Percentiles rank a stretch among this genome's conserved stretches.
Conservation (phyloP, 2,329 filamentous ascomycete species). For the Fusarium sp. region DNA sequence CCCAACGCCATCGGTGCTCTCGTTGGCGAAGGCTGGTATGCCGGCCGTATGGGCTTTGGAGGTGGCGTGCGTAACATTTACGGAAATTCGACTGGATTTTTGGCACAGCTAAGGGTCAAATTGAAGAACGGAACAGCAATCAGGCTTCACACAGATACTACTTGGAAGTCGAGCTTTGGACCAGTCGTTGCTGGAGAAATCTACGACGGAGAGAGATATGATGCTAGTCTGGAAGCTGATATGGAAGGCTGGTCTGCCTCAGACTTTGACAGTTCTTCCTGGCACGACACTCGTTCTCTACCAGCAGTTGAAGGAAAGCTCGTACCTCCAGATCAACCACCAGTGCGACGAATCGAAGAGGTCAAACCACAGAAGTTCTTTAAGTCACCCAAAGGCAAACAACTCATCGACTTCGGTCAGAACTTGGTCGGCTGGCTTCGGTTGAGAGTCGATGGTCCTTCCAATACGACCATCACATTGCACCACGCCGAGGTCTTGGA, state of each 20-base stretch:
- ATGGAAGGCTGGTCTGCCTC: conserved; percentile 49
- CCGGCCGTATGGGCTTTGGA: conserved; percentile 51
- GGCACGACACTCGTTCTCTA: conserved; percentile 47
- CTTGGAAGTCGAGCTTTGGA: conserved; percentile 53
- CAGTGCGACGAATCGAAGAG: conserved; percentile 52
- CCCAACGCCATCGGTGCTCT: conserved; percentile 54
- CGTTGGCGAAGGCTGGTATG: conserved; percentile 64
- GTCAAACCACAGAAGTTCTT: conserved; percentile 54
- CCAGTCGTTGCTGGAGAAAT: conserved; percentile 56
- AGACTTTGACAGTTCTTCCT: conserved; percentile 54
- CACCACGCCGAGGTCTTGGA: conserved; percentile 69
- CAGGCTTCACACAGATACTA: conserved; percentile 52
- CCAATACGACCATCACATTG: conserved; percentile 59
- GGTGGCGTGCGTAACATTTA: conserved; percentile 47
- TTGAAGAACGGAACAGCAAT: conserved; percentile 49
- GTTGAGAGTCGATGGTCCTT: conserved; percentile 54
- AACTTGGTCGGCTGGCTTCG: conserved; percentile 66
- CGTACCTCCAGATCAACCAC: conserved; percentile 57
- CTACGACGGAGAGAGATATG: conserved; percentile 65
- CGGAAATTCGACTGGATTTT: conserved; percentile 55
- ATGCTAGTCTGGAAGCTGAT: conserved; percentile 55
- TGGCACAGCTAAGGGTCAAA: conserved; percentile 53
- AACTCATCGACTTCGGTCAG: conserved; percentile 68
- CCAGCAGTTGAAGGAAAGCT: not conserved
- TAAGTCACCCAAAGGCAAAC: conserved; percentile 56